Base-by-base conservation (phyloP, 2,329 filamentous ascomycete species). In the Ascochyta lentis region DNA sequence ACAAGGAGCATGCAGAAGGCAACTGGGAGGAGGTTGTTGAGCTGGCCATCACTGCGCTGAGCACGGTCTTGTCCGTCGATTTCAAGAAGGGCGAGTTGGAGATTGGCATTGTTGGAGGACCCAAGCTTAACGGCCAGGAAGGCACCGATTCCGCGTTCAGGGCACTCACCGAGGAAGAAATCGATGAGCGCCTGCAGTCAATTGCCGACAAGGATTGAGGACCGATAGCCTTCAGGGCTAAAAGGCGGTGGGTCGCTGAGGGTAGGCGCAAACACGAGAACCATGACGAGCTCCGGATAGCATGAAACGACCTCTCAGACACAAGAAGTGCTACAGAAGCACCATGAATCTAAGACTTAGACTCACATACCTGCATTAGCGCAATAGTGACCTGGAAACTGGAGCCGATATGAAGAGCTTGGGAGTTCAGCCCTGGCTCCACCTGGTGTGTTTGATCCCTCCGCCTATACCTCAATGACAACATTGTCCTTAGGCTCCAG, bases 31-130 rank as follows among this genome's bases (percentile, higher is more conserved):
- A 99, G 58, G 95, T 99, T 44, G 94, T 99, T 45, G 95, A 99
- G 83, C 84, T 98, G 70, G 95, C 91, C 56, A 99, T 99, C 77
- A 91, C 92, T 40, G 94, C 95, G 6, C 81, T 99, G 77, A 96
- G 93, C 85, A 96, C 91, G 33, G 93, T 99, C 58, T 84, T 99
- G 63, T 97, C 94, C 79, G 96, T 98, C 78, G 95, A 99, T 78
- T 99, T 99, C 84, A 99, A 99, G 86, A 98, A 98, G 84, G 90
- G 90, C 69, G 95, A 99, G 83, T 89, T 99, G 76, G 95, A 99
- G 81, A 91, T 99, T 79, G 95, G 95, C 61, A 93, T 99, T 73
- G 95, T 97, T 50, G 95, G 95, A 65, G 94, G 92, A 27, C 93
- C 94, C 54, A 85, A 87, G 70, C 79, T 83, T 56, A 91, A 96